Percentiles rank a stretch among this genome's conserved stretches.
Evolutionary conservation across 305 asterid genomes (phyloP).

Genomic region (Caryopteris hybrid): DNA sequence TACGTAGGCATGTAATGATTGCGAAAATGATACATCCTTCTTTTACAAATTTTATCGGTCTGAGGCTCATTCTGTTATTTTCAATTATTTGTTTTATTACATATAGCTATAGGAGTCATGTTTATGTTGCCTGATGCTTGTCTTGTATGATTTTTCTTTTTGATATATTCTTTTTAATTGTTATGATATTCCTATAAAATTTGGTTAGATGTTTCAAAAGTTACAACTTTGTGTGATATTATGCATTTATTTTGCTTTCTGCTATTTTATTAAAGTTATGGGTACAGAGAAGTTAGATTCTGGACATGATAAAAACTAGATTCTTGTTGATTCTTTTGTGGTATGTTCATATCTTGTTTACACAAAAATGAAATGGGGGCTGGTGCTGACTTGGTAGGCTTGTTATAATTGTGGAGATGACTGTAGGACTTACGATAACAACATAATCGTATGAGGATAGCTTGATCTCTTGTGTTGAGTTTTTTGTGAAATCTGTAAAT

Average conservation of each 20-base stretch:
- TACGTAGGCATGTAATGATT: slow-evolving; percentile 23
- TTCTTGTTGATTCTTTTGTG: background rate
- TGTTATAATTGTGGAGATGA: slow-evolving; percentile 15
- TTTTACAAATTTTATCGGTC: slow-evolving; percentile 36
- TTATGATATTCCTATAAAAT: background rate
- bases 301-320: background rate
- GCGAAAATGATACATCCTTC: slow-evolving; percentile 25
- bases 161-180: background rate
- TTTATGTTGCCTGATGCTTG: background rate
- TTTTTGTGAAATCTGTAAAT: background rate
- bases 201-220: background rate
- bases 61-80: slow-evolving; percentile 28
- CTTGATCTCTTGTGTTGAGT: background rate
- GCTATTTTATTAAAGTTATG: background rate
- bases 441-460: slow-evolving; percentile 3
- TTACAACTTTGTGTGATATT: background rate
- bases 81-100: background rate
- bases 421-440: background rate
- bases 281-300: background rate
- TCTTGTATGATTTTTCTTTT: background rate
- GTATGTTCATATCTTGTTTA: background rate
- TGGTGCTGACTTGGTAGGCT: slow-evolving; percentile 1
- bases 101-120: background rate
- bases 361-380: background rate
- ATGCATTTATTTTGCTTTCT: background rate